Base-by-base conservation (phyloP, 2,329 filamentous ascomycete species). In the Colletotrichum sp. region DNA sequence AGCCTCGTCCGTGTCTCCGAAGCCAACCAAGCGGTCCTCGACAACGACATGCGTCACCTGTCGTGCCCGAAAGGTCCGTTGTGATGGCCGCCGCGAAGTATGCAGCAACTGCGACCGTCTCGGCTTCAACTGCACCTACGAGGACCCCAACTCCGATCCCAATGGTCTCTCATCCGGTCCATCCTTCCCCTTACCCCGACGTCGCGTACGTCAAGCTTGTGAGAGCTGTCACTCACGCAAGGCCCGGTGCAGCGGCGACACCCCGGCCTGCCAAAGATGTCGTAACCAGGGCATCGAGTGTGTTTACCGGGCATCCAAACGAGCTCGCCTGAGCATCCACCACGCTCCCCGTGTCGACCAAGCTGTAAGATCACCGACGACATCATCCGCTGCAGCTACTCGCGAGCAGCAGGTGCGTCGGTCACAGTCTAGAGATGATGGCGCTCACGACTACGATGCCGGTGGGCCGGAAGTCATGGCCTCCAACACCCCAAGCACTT, bases 51-150 rank as follows among this genome's bases (percentile, higher is more conserved):
- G 89, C 80, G 85, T 87, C 77, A 89, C 89, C 13, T 91, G 89
- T 77, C 88, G 89, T 27, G 85, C 87, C 65, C 88, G 90, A 80
- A 91, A 92, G 82, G 90, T 92, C 25, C 89, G 90, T 64, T 92
- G 90, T 83, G 89, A 91, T 79, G 89, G 89, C 43, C 84, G 86
- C 15, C 88, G 88, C 55, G 85, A 88, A 66, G 83, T 89, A 74
- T 92, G 90, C 81, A 88, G 88, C 82, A 91, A 91, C 82, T 92
- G 90, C 82, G 88, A 91, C 77, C 88, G 90, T 25, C 86, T 92
- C 60, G 89, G 89, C 64, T 91, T 91, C 78, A 85, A 87, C 8
- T 92, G 90, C 80, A 89, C 89, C 9, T 91, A 91, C 79, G 88
- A 90, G 74, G 89, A 90, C 69, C 83, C 82, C 62, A 84, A 84